A percentile compares a stretch with the other conserved stretches of the same genome.
Conservation (phyloP, 2,329 filamentous ascomycete species). For the Grosmannia serpens region DNA sequence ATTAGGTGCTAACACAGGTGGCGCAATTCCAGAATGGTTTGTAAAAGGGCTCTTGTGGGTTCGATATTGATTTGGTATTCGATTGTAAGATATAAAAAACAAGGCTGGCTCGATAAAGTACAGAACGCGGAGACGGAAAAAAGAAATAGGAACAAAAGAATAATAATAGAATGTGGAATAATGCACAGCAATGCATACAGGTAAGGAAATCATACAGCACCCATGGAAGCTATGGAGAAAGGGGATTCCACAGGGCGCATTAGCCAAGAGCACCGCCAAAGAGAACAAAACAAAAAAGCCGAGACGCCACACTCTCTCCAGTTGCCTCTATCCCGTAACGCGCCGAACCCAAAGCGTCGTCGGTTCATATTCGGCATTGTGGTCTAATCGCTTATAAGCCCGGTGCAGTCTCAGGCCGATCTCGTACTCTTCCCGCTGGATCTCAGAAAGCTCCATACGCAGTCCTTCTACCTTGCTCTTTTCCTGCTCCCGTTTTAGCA, state of each 20-base stretch:
- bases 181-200: background rate
- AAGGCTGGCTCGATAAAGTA: background rate
- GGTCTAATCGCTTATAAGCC: slow-evolving; percentile 63
- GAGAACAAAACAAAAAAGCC: background rate
- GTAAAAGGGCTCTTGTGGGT: background rate
- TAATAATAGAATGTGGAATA: background rate
- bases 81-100: background rate
- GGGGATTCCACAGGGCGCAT: background rate
- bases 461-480: slow-evolving; percentile 57
- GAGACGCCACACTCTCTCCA: background rate
- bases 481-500: slow-evolving; percentile 41
- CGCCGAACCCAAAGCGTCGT: slow-evolving; percentile 68
- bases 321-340: slow-evolving; percentile 42
- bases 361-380: slow-evolving; percentile 51
- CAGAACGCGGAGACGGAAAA: background rate
- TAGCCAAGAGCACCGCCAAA: slow-evolving; percentile 16
- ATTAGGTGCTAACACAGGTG: too few species aligned
- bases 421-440: slow-evolving; percentile 67
- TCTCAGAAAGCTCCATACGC: slow-evolving; percentile 56
- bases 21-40: too few species aligned
- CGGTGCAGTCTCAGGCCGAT: slow-evolving; percentile 63
- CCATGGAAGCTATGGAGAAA: background rate
- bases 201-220: background rate
- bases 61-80: background rate
- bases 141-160: background rate